Conservation (phyloP, 1,284 basidiomycete species). For the Bjerkandera adusta region DNA sequence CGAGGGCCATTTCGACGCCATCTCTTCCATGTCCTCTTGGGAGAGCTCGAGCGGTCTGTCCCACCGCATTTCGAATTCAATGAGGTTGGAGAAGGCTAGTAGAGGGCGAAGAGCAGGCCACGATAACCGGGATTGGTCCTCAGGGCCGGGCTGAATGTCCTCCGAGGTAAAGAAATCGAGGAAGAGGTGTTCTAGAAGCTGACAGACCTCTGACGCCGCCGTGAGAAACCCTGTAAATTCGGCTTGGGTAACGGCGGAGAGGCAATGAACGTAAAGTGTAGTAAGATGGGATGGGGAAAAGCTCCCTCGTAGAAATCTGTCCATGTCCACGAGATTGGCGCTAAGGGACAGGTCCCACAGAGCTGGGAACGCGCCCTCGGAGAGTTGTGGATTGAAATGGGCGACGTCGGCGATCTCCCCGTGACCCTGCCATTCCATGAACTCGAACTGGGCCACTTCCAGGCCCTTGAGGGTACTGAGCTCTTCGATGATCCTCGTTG, state of each 20-base stretch:
- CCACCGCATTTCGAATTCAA: constrained; percentile 49
- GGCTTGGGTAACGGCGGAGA: constrained; percentile 38
- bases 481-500: constrained; percentile 41
- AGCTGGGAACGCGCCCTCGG: constrained; percentile 50
- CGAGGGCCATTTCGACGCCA: constrained; percentile 49
- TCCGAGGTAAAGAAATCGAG: constrained; percentile 27
- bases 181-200: constrained; percentile 40
- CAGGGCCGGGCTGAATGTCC: constrained; percentile 8
- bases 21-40: constrained; percentile 44
- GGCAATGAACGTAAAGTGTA: constrained; percentile 48
- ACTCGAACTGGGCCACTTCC: constrained; percentile 47
- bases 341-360: constrained; percentile 52
- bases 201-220: constrained; percentile 45
- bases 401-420: constrained; percentile 42
- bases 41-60: constrained; percentile 47
- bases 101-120: constrained; percentile 46
- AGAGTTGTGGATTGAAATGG: constrained; percentile 40
- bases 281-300: constrained; percentile 49
- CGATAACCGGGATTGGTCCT: constrained; percentile 27
- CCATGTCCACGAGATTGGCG: constrained; percentile 40
- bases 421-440: constrained; percentile 37
- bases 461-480: constrained; percentile 47
- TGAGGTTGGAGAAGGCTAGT: constrained; percentile 43
- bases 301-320: constrained; percentile 41
- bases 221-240: constrained; percentile 42